A percentile compares a stretch with the other conserved stretches of the same genome.
These are phyloP conservation scores for Penicillium sp. DNA, from an alignment of 2,329 filamentous ascomycete species.

Conservation along the genomic window DNA sequence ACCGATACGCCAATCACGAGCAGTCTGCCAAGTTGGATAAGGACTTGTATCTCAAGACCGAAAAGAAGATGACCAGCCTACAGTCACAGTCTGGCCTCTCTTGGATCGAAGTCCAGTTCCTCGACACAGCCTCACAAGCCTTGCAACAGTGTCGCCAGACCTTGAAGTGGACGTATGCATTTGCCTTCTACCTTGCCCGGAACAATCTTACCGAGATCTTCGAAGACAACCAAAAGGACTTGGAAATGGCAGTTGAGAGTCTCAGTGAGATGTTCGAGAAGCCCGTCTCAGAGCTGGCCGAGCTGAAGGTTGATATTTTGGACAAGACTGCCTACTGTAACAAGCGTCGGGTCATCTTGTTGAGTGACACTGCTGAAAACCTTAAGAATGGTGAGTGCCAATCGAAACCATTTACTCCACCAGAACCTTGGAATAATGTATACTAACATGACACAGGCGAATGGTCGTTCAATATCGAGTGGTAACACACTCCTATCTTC, in stretches of 20 bases:
- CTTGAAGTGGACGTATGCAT: slow-evolving; percentile 98
- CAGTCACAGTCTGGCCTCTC: slow-evolving; percentile 94
- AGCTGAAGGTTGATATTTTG: slow-evolving; percentile 94
- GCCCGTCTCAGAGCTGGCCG: slow-evolving; percentile 79
- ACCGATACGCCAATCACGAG: slow-evolving; percentile 97
- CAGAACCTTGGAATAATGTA: not conserved
- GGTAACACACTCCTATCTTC: slow-evolving; percentile 25
- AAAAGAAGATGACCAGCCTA: slow-evolving; percentile 98
- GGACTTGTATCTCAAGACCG: slow-evolving; percentile 92
- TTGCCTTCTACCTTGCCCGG: slow-evolving; percentile 93
- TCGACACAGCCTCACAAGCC: slow-evolving; percentile 88
- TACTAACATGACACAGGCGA: slow-evolving; percentile 32
- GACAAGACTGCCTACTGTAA: slow-evolving; percentile 98
- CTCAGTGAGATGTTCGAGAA: slow-evolving; percentile 99
- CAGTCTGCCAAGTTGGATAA: slow-evolving; percentile 96
- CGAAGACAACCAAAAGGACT: slow-evolving; percentile 96
- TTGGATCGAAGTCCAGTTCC: slow-evolving; percentile 98
- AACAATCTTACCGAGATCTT: slow-evolving; percentile 98
- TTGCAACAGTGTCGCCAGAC: slow-evolving; percentile 97
- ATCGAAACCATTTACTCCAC: not conserved
- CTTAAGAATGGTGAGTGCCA: slow-evolving; percentile 74
- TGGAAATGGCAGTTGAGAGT: slow-evolving; percentile 95
- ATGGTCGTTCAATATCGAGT: slow-evolving; percentile 49
- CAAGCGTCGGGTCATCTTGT: slow-evolving; percentile 81
- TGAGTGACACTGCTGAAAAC: slow-evolving; percentile 92